Percentiles rank a stretch among this genome's conserved stretches.
These are phyloP conservation scores for Prunus armeniaca DNA, from an alignment of 306 rosid species.

Conservation along the genomic window DNA sequence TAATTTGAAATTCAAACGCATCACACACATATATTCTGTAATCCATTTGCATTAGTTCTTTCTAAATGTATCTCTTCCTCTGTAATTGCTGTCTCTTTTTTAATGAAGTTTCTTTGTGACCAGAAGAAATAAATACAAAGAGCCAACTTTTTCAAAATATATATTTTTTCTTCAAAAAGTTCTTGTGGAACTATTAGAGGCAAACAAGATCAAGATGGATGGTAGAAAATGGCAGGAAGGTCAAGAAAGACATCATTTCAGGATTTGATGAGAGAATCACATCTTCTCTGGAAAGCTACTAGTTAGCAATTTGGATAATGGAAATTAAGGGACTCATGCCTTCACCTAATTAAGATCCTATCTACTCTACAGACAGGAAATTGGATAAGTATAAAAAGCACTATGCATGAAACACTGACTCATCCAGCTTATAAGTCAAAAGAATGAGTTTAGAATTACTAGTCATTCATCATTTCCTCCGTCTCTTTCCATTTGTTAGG, in stretches of 20 bases:
- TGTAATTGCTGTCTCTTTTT: neutral
- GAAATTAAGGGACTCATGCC: neutral
- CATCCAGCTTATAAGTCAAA: neutral
- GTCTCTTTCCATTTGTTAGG: neutral
- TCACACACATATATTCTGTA: neutral
- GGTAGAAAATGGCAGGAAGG: neutral
- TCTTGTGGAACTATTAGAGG: neutral
- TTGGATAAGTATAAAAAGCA: conserved; percentile 1
- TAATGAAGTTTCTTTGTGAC: neutral
- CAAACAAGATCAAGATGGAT: neutral
- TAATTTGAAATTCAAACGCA: neutral
- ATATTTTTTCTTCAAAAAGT: neutral
- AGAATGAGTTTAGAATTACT: too few species aligned
- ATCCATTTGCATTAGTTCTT: neutral
- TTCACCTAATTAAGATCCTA: neutral
- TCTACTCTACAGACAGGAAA: neutral
- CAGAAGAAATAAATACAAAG: neutral
- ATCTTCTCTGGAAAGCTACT: neutral
- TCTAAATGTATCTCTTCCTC: neutral
- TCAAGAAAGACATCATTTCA: neutral
- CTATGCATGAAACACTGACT: neutral
- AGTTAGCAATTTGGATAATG: conserved; percentile 2
- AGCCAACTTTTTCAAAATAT: neutral
- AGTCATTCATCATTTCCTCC: neutral
- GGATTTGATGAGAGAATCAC: neutral